phyloP scores from a whole-genome alignment of 2,329 filamentous ascomycete species.

The Hymenoscyphus infarciens region DNA sequence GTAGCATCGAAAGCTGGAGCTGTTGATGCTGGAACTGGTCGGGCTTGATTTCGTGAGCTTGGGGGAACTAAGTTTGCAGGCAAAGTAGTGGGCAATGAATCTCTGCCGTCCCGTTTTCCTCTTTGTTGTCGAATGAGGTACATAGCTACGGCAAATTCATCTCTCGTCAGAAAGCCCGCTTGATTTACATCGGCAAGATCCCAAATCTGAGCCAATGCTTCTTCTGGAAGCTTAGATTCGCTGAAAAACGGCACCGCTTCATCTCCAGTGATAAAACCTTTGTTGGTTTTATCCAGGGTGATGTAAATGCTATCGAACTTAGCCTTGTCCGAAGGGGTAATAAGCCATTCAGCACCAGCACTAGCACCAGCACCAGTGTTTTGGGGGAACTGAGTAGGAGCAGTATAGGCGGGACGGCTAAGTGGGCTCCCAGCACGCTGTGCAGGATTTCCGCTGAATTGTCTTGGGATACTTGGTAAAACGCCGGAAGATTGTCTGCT shows the following conservation, averaged over 20 bases:
- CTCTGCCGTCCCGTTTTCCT: conserved; percentile 59
- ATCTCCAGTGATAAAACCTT: conserved; percentile 85
- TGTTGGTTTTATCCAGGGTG: conserved; percentile 74
- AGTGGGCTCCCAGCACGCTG: conserved; percentile 58
- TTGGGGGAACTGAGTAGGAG: conserved; percentile 36
- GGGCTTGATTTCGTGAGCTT: conserved; percentile 66
- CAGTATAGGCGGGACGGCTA: conserved; percentile 46
- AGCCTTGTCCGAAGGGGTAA: conserved; percentile 77
- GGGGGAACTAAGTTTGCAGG: conserved; percentile 82
- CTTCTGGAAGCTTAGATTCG: conserved; percentile 85
- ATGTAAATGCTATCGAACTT: conserved; percentile 86
- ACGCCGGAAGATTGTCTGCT: conserved; percentile 41
- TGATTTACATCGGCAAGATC: conserved; percentile 93
- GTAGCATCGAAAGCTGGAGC: conserved; percentile 43
- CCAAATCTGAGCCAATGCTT: conserved; percentile 91
- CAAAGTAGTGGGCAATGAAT: conserved; percentile 68
- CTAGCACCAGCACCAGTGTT: conserved; percentile 41
- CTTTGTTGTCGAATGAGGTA: conserved; percentile 91
- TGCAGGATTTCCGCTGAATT: conserved; percentile 66
- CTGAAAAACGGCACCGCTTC: conserved; percentile 93
- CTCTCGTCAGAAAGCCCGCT: conserved; percentile 76
- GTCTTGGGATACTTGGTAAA: conserved; percentile 71
- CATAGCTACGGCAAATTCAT: conserved; percentile 97
- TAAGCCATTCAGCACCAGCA: conserved; percentile 68
- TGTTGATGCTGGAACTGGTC: conserved; percentile 43